Percentiles rank a stretch among this genome's conserved stretches.
Conservation (phyloP, 2,329 filamentous ascomycete species). For the Meredithiella fracta region DNA sequence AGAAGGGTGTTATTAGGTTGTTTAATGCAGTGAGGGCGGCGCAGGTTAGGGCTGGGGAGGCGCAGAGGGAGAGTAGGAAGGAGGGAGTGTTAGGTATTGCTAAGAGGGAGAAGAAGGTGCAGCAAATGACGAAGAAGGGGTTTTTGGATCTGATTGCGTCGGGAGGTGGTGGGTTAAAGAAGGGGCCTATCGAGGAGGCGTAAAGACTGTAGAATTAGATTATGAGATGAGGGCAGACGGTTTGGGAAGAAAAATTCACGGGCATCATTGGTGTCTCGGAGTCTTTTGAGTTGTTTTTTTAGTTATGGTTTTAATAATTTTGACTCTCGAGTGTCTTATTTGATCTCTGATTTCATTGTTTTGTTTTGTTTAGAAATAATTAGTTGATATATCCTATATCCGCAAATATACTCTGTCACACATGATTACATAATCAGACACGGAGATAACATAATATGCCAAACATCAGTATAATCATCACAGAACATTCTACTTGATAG, state of each 20-base stretch:
- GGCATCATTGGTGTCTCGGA: neutral
- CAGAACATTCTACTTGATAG: neutral
- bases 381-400: neutral
- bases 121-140: conserved; percentile 92
- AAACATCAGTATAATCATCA: neutral
- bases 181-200: conserved; percentile 41
- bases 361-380: neutral
- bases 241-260: neutral
- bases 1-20: conserved; percentile 84
- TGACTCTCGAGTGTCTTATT: neutral
- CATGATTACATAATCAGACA: neutral
- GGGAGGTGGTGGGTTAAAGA: conserved; percentile 42
- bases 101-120: conserved; percentile 71
- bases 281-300: neutral
- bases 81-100: conserved; percentile 63
- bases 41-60: conserved; percentile 73
- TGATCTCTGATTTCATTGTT: neutral
- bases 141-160: conserved; percentile 79
- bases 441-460: neutral
- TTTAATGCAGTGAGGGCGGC: conserved; percentile 92
- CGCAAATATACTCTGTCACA: neutral
- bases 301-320: neutral
- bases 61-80: conserved; percentile 50
- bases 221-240: neutral
- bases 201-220: conserved; percentile 20